Evolutionary conservation across 2,329 filamentous ascomycete species (phyloP), one percentile per base, ranked within the genome.

Genomic region (Biscogniauxia marginata): DNA sequence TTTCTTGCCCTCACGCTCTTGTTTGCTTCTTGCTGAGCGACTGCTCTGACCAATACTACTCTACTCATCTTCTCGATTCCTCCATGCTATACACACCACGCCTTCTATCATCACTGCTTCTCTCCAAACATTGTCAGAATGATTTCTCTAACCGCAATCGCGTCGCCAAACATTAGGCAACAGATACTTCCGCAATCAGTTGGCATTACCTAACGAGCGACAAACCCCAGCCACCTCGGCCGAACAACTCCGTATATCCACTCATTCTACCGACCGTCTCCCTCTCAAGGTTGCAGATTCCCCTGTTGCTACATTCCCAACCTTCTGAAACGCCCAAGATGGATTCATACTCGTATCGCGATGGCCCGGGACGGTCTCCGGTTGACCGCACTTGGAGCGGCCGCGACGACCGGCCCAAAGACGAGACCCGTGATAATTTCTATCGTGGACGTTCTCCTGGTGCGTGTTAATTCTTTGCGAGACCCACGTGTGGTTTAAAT

Each of bases 401-500:
- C 45, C 80, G 82, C 50, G 82, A 84, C 52, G 83, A 85, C 19
- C 72, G 81, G 61, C 67, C 63, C 30, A 80, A 82, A 64, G 79
- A 83, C 6, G 81, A 84, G 24, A 75, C 81, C 58, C 75, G 77
- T 49, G 85, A 89, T 66, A 79, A 76, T 45, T 87, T 86, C 61
- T 86, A 88, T 64, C 82, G 87, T 57, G 83, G 82, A 58, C 82
- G 88, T 70, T 90, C 88, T 65, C 87, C 88, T 72, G 86, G 88
- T 90, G 80, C 70, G 86, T 82, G 61, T 30, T 55, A 24, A 44
- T 22, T 11, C 16, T 52, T 55, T 44, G 48, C 16, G 18, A 21
- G 18, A 46, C 20, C n/a, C 18, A 21, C 18, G 44, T 18, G 18
- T 22, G 7, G 20, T 16, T 46, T 4, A 7, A 3, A 20, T 16